phyloP scores from a whole-genome alignment of 352 stramenopile genomes.

The Globisporangium radiosum region DNA sequence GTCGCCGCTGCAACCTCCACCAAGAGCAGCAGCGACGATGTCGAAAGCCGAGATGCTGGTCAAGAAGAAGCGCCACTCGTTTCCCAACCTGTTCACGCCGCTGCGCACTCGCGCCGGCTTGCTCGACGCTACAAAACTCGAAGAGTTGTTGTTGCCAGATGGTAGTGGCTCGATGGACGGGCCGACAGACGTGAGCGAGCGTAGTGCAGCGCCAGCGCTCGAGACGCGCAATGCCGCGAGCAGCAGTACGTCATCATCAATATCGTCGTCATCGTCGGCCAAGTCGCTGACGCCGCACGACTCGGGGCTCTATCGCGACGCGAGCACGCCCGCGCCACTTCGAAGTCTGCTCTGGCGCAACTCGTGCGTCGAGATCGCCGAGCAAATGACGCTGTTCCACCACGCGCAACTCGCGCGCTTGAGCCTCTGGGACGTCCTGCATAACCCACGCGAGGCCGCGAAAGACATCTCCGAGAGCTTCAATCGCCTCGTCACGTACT shows the following conservation, averaged over 20 bases:
- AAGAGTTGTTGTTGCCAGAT: slow-evolving; percentile 4
- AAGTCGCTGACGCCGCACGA: slow-evolving; percentile 23
- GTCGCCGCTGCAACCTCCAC: slow-evolving; percentile 9
- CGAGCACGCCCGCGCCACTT: slow-evolving; percentile 31
- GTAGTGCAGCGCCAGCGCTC: neutral
- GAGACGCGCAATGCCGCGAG: slow-evolving; percentile 5
- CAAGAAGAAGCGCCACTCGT: slow-evolving; percentile 61
- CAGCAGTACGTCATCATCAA: neutral
- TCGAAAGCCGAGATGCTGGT: slow-evolving; percentile 17
- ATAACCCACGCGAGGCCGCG: slow-evolving; percentile 31
- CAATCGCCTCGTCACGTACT: slow-evolving; percentile 56
- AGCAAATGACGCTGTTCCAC: slow-evolving; percentile 65
- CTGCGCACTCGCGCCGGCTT: slow-evolving; percentile 7
- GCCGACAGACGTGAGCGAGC: neutral
- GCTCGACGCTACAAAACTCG: slow-evolving; percentile 9
- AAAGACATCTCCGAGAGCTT: slow-evolving; percentile 57
- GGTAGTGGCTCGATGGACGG: neutral
- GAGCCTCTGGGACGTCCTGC: slow-evolving; percentile 53
- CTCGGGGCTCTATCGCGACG: slow-evolving; percentile 35
- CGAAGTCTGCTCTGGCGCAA: slow-evolving; percentile 43
- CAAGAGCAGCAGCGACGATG: slow-evolving; percentile 14
- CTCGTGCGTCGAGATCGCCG: slow-evolving; percentile 44
- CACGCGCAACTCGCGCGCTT: slow-evolving; percentile 40
- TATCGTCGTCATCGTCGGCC: neutral
- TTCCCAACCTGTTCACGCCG: slow-evolving; percentile 46